Base-by-base conservation (phyloP, 2,329 filamentous ascomycete genomes). In the Cladophialophora immunda region DNA sequence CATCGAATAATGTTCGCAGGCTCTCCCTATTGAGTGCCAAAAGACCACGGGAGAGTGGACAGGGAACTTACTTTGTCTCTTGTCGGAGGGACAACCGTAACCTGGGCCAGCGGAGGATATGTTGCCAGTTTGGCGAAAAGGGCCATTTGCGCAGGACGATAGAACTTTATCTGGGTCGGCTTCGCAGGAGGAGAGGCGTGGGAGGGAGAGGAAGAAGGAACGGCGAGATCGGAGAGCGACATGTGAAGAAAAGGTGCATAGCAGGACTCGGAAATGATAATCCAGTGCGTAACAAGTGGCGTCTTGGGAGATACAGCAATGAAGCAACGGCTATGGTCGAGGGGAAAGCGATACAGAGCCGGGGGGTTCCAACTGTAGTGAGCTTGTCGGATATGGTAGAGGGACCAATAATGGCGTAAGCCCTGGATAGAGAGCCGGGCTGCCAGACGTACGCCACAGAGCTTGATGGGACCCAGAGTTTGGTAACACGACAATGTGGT, bases 81-180 rank as follows among this genome's bases (percentile, higher is more conserved):
- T 19, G 77, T 72, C 45, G 79, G 75, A 29, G 81, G 78, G 22
- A 92, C 75, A 57, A 86, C 83, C 1, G 92, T 93, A 27, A 91
- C 85, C 75, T 94, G 91, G 1, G 90, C 92, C 59, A 97, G 79
- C 0, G 92, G 87, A 13, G 94, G 94, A 73, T 88, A 89, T 67
- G 84, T 87, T 4, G 83, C 85, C 15, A 90, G 77, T 68, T 83
- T 81, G 25, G 86, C 83, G 74, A 85, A 85, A 78, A 85, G 75
- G 73, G 77, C 79, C 78, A 80, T 83, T 68, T 82, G 78, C 0
- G 76, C 77, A 13, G 78, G 74, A 13, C 76, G 73, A 53, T 75
- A 73, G 68, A 81, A 79, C 58, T 73, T 75, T 52, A 74, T 68
- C 62, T 78, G 78, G 4, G 73, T 75, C 50, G 73, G 71, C 47